Conservation (phyloP, 345 rosid species). For the Microthlaspi erraticum region DNA sequence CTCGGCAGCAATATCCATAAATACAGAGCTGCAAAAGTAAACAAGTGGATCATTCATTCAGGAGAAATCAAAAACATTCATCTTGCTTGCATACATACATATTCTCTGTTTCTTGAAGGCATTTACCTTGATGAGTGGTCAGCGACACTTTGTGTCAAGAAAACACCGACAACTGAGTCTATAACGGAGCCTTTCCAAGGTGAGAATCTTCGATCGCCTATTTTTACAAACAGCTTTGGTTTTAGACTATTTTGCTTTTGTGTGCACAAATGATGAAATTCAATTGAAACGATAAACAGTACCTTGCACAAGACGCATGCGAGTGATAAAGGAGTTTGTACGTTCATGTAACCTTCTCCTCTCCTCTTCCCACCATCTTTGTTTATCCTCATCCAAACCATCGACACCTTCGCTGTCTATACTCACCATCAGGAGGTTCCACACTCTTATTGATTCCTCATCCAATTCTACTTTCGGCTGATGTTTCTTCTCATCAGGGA, state of each 20-base stretch:
- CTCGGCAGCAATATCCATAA: slow-evolving; percentile 75
- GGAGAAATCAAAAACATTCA: no score
- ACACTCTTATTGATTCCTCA: slow-evolving; percentile 74
- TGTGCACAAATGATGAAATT: neutral
- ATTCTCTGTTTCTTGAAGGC: neutral
- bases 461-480: slow-evolving; percentile 73
- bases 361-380: slow-evolving; percentile 79
- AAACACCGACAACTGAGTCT: slow-evolving; percentile 96
- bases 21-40: slow-evolving; percentile 69
- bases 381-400: slow-evolving; percentile 63
- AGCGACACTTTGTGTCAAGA: slow-evolving; percentile 92
- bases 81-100: slow-evolving; percentile 10
- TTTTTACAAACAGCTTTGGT: slow-evolving; percentile 20
- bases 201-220: slow-evolving; percentile 92
- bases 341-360: slow-evolving; percentile 63
- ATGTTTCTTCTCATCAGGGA: slow-evolving; percentile 47
- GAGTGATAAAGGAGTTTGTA: slow-evolving; percentile 76
- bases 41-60: slow-evolving; percentile 12
- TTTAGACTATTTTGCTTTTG: slow-evolving; percentile 3
- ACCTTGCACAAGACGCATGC: slow-evolving; percentile 98
- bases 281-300: slow-evolving; percentile 14
- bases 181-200: slow-evolving; percentile 96
- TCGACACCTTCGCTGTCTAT: slow-evolving; percentile 69
- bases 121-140: slow-evolving; percentile 91
- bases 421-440: slow-evolving; percentile 67